Evolutionary conservation across 1,139 yeast species (phyloP).

Genomic region (Ashbya aceris): DNA sequence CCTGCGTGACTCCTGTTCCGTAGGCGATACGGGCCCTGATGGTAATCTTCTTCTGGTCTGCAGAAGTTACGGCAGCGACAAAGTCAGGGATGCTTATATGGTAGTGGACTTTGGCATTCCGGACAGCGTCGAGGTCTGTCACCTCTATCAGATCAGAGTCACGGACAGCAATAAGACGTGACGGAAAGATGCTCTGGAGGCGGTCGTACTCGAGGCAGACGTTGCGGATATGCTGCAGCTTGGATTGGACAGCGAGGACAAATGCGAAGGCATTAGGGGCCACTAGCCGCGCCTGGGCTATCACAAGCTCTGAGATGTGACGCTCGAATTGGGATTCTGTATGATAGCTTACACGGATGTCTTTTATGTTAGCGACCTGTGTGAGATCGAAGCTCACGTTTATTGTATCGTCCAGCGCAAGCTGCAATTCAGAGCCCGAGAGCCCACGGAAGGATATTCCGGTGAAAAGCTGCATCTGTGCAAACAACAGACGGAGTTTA

Average conservation of each 20-base stretch:
- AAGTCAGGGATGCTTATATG: slow-evolving; percentile 4
- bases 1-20: slow-evolving; percentile 1
- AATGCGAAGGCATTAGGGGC: slow-evolving; percentile 1
- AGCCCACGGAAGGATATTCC: slow-evolving; percentile 18
- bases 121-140: slow-evolving; percentile 3
- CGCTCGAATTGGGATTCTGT: neutral
- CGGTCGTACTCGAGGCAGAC: slow-evolving; percentile 6
- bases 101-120: neutral
- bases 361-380: neutral
- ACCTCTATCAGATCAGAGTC: slow-evolving; percentile 2
- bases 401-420: neutral
- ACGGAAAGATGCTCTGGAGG: slow-evolving; percentile 6
- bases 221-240: neutral
- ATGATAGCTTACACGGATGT: neutral
- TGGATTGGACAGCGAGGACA: slow-evolving; percentile 1
- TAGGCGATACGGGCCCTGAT: neutral
- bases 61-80: neutral
- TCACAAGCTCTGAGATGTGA: neutral
- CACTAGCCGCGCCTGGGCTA: neutral
- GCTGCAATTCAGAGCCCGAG: slow-evolving; percentile 11
- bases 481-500: slow-evolving; percentile 13
- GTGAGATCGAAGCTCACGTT: slow-evolving; percentile 2
- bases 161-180: neutral
- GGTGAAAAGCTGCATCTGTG: slow-evolving; percentile 17
- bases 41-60: neutral